Evolutionary conservation across 2,329 filamentous ascomycete species (phyloP).

Genomic region (Aspergillus tanneri): DNA sequence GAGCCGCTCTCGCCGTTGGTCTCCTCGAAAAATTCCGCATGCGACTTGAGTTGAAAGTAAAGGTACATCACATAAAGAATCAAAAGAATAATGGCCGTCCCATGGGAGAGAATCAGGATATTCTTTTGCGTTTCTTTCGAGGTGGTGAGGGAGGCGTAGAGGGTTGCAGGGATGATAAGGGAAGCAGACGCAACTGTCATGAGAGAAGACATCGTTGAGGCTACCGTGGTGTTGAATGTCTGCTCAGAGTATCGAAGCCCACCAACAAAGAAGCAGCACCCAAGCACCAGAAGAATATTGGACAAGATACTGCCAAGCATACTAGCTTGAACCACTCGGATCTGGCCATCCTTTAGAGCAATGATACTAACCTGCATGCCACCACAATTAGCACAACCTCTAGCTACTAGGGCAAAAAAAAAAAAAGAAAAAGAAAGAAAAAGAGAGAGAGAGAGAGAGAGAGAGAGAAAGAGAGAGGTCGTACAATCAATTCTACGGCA

Average conservation of each 20-base stretch:
- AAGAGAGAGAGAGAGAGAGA: constrained; percentile 55
- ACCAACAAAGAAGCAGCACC: constrained; percentile 76
- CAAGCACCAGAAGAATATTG: constrained; percentile 84
- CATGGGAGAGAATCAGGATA: constrained; percentile 70
- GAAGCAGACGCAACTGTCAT: constrained; percentile 76
- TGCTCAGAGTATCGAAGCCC: constrained; percentile 71
- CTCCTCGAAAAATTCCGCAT: constrained; percentile 68
- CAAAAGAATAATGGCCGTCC: constrained; percentile 73
- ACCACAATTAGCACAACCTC: background rate
- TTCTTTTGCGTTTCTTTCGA: constrained; percentile 46
- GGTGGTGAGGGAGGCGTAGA: constrained; percentile 63
- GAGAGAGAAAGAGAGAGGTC: constrained; percentile 67
- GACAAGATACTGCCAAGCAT: constrained; percentile 96
- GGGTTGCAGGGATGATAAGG: constrained; percentile 73
- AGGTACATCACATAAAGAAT: constrained; percentile 74
- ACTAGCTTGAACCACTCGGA: constrained; percentile 93
- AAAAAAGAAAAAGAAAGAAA: constrained; percentile 55
- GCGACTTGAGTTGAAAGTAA: constrained; percentile 73
- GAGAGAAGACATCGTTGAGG: constrained; percentile 60
- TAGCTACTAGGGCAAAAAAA: no score
- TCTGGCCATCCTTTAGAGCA: constrained; percentile 78
- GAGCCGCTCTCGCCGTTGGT: constrained; percentile 27
- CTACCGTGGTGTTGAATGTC: constrained; percentile 51
- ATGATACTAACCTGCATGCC: constrained; percentile 77
- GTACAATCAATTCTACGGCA: constrained; percentile 67